Conservation (phyloP, 2,329 filamentous ascomycete genomes). For the Alternaria novae-zelandiae region DNA sequence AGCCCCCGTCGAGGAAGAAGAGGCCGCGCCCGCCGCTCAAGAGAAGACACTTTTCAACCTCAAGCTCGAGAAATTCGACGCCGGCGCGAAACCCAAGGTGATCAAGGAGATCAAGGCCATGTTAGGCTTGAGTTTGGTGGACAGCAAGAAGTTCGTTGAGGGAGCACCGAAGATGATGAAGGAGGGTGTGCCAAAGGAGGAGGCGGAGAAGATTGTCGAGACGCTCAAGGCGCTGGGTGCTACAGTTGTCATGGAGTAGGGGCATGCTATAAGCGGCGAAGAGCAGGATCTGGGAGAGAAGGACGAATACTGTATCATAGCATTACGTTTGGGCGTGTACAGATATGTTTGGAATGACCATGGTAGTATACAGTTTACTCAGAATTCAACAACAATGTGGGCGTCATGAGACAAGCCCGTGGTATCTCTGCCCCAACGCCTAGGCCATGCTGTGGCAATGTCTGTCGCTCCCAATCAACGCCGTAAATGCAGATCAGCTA, state of each 20-base stretch:
- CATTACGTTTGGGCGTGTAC: slow-evolving; percentile 45
- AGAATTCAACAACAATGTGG: slow-evolving; percentile 22
- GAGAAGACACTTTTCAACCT: slow-evolving; percentile 98
- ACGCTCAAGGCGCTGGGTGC: slow-evolving; percentile 92
- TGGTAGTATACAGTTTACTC: slow-evolving; percentile 38
- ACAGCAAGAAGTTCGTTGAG: slow-evolving; percentile 99
- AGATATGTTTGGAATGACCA: slow-evolving; percentile 45
- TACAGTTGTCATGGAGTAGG: slow-evolving; percentile 88
- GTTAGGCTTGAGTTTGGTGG: slow-evolving; percentile 92
- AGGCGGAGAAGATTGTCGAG: slow-evolving; percentile 97
- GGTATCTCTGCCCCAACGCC: slow-evolving; percentile 45
- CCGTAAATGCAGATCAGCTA: slow-evolving; percentile 4
- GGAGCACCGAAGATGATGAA: slow-evolving; percentile 98
- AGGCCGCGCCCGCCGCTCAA: slow-evolving; percentile 84
- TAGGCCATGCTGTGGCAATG: slow-evolving; percentile 21
- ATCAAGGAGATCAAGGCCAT: slow-evolving; percentile 99
- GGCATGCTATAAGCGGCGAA: not conserved
- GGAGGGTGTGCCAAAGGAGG: slow-evolving; percentile 98
- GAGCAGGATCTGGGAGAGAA: slow-evolving; percentile 2
- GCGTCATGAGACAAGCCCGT: slow-evolving; percentile 19
- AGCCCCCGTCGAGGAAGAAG: slow-evolving; percentile 75
- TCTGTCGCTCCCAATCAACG: not conserved
- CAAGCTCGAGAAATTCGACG: slow-evolving; percentile 90
- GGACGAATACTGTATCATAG: slow-evolving; percentile 42
- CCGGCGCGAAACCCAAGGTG: slow-evolving; percentile 91